Base-by-base conservation (phyloP, 768 basidiomycete species). In the Hericium erinaceus region DNA sequence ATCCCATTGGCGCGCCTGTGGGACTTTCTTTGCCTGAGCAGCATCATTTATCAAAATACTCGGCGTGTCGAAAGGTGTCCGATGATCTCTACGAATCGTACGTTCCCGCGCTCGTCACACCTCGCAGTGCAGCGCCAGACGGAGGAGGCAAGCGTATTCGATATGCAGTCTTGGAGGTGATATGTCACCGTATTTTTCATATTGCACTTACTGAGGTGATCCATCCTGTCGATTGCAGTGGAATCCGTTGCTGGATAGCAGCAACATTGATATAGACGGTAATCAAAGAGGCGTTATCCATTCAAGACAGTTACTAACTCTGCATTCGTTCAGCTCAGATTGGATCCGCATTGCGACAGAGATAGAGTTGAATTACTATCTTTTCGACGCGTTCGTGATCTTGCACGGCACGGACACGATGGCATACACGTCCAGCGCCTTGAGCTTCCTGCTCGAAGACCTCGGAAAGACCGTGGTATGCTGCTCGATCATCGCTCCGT, bases 331-430 rank as follows among this genome's bases (percentile, higher is more conserved):
- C 20, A 46, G 53, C 64, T 58, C 40, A 89, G 92, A 93, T 65
- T 95, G 92, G 92, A 86, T 93, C 63, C 79, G 91, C 9, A 85
- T 98, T 38, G 89, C 92, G 0, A 85, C 84, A 0, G 95, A 98
- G 65, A 92, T 98, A 63, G 92, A 95, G 66, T 82, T 93, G 54
- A 97, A 97, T 68, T 97, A 97, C 66, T 68, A 77, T 37, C 64
- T 68, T 13, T 98, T 92, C 67, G 95, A 98, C 64, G 92, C 91
- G 0, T 97, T 98, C 66, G 84, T 98, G 18, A 75, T 97, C 33
- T 72, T 95, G 18, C 93, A 95, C 66, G 93, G 93, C 38, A 92
- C 90, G 10, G 94, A 95, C 66, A 93, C 90, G 1, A 93, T 94
- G 89, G 83, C 84, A 16, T 95, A 92, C 70, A 87, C 87, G 8